Percentiles rank a stretch among this genome's conserved stretches.
These are phyloP conservation scores for Abortiporus biennis DNA, from an alignment of 1,284 basidiomycete genomes.

Conservation along the genomic window DNA sequence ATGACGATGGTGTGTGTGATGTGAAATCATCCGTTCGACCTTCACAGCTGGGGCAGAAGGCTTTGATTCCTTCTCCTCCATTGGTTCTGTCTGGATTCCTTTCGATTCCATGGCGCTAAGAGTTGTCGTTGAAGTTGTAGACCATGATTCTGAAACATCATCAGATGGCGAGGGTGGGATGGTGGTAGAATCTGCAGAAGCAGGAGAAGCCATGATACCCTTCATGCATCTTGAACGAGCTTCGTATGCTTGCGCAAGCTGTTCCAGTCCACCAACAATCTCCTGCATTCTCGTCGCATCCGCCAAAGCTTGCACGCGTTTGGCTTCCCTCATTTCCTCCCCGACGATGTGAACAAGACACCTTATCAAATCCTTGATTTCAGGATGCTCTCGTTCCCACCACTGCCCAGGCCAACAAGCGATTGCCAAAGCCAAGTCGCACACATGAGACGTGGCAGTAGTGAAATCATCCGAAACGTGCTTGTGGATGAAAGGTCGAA, in stretches of 20 bases:
- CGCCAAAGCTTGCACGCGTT: constrained; percentile 29
- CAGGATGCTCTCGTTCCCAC: constrained; percentile 56
- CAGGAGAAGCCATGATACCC: constrained; percentile 2
- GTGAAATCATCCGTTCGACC: neutral
- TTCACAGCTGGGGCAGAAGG: too few relatives aligned
- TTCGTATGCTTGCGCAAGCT: constrained; percentile 29
- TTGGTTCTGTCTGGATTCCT: constrained; percentile 7
- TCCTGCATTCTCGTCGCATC: constrained; percentile 41
- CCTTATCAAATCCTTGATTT: constrained; percentile 51
- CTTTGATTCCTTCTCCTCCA: too few relatives aligned
- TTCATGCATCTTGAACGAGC: constrained; percentile 10
- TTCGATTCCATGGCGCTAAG: constrained; percentile 4
- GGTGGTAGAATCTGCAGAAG: neutral
- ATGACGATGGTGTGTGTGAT: too few relatives aligned
- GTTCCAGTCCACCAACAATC: constrained; percentile 44
- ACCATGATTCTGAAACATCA: constrained; percentile 5
- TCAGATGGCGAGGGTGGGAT: neutral
- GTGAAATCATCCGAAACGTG: constrained; percentile 43
- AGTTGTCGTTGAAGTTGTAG: constrained; percentile 4
- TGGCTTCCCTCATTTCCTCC: constrained; percentile 55
- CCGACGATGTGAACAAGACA: constrained; percentile 52
- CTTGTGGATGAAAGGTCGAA: constrained; percentile 62
- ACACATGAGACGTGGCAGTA: constrained; percentile 39
- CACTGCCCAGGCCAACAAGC: constrained; percentile 64
- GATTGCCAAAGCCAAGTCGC: constrained; percentile 50